Percentiles rank a stretch among this genome's conserved stretches.
Conservation (phyloP, 192 early-diverging fungal species). For the Jimgerdemannia flammicorona region DNA sequence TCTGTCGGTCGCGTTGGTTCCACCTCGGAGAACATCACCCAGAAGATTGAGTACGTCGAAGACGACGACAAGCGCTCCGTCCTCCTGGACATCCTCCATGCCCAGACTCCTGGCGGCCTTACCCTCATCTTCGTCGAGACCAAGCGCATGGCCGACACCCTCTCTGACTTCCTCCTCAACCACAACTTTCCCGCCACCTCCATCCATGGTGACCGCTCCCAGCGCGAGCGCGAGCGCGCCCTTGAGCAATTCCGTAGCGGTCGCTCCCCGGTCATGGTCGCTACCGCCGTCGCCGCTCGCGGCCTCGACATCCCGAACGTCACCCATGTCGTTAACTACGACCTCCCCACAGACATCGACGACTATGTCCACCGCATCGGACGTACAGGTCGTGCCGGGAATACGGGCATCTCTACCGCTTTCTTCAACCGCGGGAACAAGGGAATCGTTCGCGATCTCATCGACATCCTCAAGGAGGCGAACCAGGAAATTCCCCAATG, state of each 20-base stretch:
- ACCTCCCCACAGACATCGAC: conserved; percentile 77
- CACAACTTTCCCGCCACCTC: conserved; percentile 74
- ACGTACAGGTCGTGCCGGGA: conserved; percentile 93
- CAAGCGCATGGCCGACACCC: conserved; percentile 90
- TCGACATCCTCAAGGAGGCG: conserved; percentile 88
- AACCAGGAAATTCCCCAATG: conserved; percentile 92
- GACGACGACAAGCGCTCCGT: conserved; percentile 92
- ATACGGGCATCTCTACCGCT: conserved; percentile 88
- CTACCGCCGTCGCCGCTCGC: conserved; percentile 86
- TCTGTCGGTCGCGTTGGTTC: conserved; percentile 94
- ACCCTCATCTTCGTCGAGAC: conserved; percentile 98
- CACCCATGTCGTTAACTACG: conserved; percentile 85
- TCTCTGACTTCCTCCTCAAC: conserved; percentile 78
- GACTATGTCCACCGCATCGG: conserved; percentile 89
- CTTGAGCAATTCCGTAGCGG: conserved; percentile 61
- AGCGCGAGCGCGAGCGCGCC: conserved; percentile 64
- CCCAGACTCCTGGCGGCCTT: conserved; percentile 55
- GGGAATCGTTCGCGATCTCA: conserved; percentile 77
- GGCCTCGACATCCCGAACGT: conserved; percentile 91
- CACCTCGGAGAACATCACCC: conserved; percentile 96
- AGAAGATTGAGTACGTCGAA: conserved; percentile 90
- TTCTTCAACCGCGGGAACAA: conserved; percentile 94
- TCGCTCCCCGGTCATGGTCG: conserved; percentile 67
- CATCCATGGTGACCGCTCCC: conserved; percentile 70
- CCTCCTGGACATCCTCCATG: conserved; percentile 79